Evolutionary conservation across 768 basidiomycete genomes (phyloP), one percentile per base, ranked within the genome.

Genomic region (Xerocomellus amylosporus): DNA sequence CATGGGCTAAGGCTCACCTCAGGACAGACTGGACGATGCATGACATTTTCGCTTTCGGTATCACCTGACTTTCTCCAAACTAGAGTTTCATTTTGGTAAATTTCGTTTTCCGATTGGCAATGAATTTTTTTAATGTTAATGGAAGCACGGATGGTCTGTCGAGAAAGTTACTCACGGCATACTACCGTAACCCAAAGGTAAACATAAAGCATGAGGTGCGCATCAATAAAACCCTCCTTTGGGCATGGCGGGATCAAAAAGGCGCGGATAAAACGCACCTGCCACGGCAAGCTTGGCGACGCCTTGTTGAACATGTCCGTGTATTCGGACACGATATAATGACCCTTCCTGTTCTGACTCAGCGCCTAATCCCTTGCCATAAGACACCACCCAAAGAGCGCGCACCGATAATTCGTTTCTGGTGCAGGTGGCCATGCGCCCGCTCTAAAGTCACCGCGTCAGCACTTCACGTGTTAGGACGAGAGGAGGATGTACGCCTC

Each of bases 371-470:
- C 24, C 48, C 15, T 47, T 9, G 24, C 28, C 43, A 42, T 7
- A 19, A 39, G 10, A 43, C 20, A 24, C 19, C 13, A 34, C 5
- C n/a, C 9, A 19, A 53, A 51, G 17, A 41, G 41, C 20, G 65
- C 77, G 49, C 46, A 89, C 89, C 90, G 80, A 68, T 91, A 93
- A 61, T 92, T 90, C 22, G 75, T 75, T 51, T 85, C 84, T 2
- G 90, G 88, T 30, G 78, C 71, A 28, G 90, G 90, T 6, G 90
- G 90, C 90, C 90, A 93, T 58, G 82, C 80, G 4, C 82, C 82
- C 9, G 77, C 73, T 9, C 88, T 90, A 66, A 36, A 57, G 33
- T 20, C 38, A 54, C 34, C 9, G 8, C 6, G 13, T 59, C 38
- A 56, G 54, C 42, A 2, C n/a, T 24, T 44, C 34, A 58, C 36